Evolutionary conservation across 371 early-diverging fungal species (phyloP), one percentile per base, ranked within the genome.

Genomic region (Mortierella sp.): DNA sequence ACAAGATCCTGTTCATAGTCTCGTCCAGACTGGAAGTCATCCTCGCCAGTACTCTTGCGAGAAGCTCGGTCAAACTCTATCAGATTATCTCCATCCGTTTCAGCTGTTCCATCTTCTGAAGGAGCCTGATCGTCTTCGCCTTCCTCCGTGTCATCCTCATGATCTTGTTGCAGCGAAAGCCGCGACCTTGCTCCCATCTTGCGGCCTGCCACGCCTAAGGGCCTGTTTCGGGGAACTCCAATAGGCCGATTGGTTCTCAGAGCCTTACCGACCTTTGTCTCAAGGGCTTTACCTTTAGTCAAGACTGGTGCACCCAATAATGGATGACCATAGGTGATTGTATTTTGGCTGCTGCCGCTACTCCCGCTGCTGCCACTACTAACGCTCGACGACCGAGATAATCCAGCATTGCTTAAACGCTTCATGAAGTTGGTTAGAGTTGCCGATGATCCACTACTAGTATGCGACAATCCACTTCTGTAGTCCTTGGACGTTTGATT

Each of bases 91-190:
- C 66, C 74, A 37, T 78, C 73, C 14, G 63, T 73, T 20, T 66
- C 66, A 3, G 43, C 63, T 22, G 70, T 63, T 20, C 70, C 67
- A 59, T 73, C 74, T 12, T 78, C 74, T 43, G 77, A 77, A 16
- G 68, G 66, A 5, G 61, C 68, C 30, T 68, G 58, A 37, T 64
- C 75, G 28, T 64, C 79, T 9, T 64, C 78, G 6, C 45, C 75
- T 11, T 72, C 72, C 16, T 79, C 79, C 9, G 74, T 54, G 20
- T 63, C 71, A 20, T 79, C 75, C n/a, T 72, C 75, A 4, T 61
- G 67, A 22, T 75, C 69, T 49, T 79, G 79, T 26, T 71, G 80
- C 10, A 67, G 62, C 18, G 75, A 79, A 5, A 79, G 68, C 45
- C 72, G 66, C 16, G 80, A 79, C 40, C 65, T 66, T 1, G 68